A percentile compares a stretch with the other conserved stretches of the same genome.
phyloP scores from a whole-genome alignment of 1,284 basidiomycete species.

The Leccinum griseonigrum region DNA sequence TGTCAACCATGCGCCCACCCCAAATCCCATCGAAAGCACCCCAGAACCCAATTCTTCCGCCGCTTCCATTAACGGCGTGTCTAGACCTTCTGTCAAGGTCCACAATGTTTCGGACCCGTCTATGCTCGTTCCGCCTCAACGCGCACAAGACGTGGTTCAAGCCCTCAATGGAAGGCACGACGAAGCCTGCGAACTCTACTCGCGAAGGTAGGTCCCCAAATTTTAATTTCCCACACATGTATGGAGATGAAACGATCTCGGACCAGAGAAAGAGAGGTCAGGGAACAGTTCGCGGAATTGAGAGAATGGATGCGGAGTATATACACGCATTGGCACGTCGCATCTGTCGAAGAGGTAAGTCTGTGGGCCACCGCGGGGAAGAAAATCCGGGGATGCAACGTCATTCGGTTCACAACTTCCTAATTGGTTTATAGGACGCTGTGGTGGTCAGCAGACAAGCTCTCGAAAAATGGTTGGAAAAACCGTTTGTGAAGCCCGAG shows the following conservation, averaged over 20 bases:
- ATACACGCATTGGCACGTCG: slow-evolving; percentile 60
- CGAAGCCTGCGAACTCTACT: slow-evolving; percentile 50
- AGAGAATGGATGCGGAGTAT: slow-evolving; percentile 57
- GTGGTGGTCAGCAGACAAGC: slow-evolving; percentile 58
- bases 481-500: slow-evolving; percentile 31
- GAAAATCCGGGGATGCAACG: slow-evolving; percentile 7
- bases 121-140: slow-evolving; percentile 44
- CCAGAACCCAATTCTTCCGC: slow-evolving; percentile 9
- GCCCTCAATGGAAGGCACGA: slow-evolving; percentile 55
- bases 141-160: slow-evolving; percentile 53
- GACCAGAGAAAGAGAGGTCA: slow-evolving; percentile 44
- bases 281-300: slow-evolving; percentile 45
- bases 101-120: slow-evolving; percentile 20
- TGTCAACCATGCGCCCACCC: slow-evolving; percentile 21
- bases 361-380: slow-evolving; percentile 11
- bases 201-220: slow-evolving; percentile 42
- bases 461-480: slow-evolving; percentile 60
- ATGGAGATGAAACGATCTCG: slow-evolving; percentile 16
- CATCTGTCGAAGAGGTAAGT: slow-evolving; percentile 46
- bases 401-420: slow-evolving; percentile 10
- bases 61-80: slow-evolving; percentile 19
- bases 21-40: slow-evolving; percentile 24
- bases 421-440: slow-evolving; percentile 41
- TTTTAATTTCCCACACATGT: slow-evolving; percentile 14
- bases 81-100: slow-evolving; percentile 12